These are phyloP conservation scores for Lepidium campestre DNA, from an alignment of 441 rosid genomes.

Conservation along the genomic window DNA sequence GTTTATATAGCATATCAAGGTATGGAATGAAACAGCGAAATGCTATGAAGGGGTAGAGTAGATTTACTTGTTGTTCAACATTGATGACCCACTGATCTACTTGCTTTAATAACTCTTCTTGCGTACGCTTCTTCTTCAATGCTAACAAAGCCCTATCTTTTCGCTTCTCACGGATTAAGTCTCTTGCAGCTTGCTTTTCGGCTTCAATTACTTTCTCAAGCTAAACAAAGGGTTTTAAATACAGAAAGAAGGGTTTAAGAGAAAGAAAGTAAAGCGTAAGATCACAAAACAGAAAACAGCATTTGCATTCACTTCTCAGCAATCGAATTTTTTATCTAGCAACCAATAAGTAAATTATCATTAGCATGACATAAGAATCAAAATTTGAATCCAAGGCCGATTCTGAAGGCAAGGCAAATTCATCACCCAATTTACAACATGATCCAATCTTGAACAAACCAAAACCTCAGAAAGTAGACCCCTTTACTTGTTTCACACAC, in stretches of 20 bases:
- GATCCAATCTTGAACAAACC: not conserved
- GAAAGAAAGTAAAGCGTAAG: not conserved
- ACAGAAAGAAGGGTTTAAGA: not conserved
- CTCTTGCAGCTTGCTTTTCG: constrained; percentile 82
- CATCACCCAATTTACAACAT: not conserved
- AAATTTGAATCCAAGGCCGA: not conserved
- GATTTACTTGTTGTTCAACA: constrained; percentile 87
- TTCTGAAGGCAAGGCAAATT: not conserved
- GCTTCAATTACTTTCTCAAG: constrained; percentile 84
- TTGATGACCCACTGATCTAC: constrained; percentile 90
- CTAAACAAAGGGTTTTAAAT: constrained; percentile 28
- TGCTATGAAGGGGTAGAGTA: not conserved
- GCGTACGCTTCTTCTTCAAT: constrained; percentile 85
- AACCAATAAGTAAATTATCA: not conserved
- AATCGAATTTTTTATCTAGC: not conserved
- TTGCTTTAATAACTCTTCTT: constrained; percentile 86
- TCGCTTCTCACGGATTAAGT: constrained; percentile 77
- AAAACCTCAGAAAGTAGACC: not conserved
- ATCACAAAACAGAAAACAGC: not conserved
- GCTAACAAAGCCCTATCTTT: constrained; percentile 86
- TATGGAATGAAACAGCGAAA: not conserved
- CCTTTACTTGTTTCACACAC: not conserved
- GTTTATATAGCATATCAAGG: not conserved
- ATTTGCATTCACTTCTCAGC: not conserved
- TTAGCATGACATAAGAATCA: not conserved